Conservation (phyloP, 768 basidiomycete genomes). For the Trametes meyenii region DNA sequence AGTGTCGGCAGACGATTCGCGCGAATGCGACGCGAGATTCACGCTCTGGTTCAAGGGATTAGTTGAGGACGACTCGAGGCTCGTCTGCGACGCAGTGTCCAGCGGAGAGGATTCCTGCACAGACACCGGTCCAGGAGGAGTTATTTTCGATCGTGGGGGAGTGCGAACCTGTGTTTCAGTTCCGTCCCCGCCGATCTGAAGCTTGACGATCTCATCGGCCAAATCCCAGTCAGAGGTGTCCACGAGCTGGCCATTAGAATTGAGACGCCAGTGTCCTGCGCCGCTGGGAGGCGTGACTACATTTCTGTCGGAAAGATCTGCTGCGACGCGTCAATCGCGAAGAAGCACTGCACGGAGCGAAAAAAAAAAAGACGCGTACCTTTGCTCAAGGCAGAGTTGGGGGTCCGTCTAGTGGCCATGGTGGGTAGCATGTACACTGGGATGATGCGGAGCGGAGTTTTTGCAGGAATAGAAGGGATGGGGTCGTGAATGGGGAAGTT, state of each 20-base stretch:
- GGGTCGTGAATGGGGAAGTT: constrained; percentile 39
- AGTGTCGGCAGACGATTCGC: constrained; percentile 83
- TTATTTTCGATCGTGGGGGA: constrained; percentile 66
- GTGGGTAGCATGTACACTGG: constrained; percentile 30
- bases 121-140: constrained; percentile 54
- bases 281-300: constrained; percentile 40
- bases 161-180: constrained; percentile 58
- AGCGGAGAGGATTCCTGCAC: constrained; percentile 70
- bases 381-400: constrained; percentile 28
- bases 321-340: constrained; percentile 24
- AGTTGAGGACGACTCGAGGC: constrained; percentile 69
- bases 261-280: constrained; percentile 64
- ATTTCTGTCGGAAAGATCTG: constrained; percentile 44
- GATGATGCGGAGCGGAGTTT: constrained; percentile 36
- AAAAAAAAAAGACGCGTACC: constrained; percentile 23
- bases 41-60: constrained; percentile 68
- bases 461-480: constrained; percentile 37
- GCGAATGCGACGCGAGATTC: constrained; percentile 65
- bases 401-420: constrained; percentile 29
- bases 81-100: constrained; percentile 71
- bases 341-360: neutral
- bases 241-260: constrained; percentile 62
- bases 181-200: constrained; percentile 69
- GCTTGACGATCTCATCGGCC: constrained; percentile 70
- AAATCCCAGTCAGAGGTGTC: constrained; percentile 73